phyloP scores from a whole-genome alignment of 1,139 yeast genomes.

The Yamadazyma kanchanaburiensis region DNA sequence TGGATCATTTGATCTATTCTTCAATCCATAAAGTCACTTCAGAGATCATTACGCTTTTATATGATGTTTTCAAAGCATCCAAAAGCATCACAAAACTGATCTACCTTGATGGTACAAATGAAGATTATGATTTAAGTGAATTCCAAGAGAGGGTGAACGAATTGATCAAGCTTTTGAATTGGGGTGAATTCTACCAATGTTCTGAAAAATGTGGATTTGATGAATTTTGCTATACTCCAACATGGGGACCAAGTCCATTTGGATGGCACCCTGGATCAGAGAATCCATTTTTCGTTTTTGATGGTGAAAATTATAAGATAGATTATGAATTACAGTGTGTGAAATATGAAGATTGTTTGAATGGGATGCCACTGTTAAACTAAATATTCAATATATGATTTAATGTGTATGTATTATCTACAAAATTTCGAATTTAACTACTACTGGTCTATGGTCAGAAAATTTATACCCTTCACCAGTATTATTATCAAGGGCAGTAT shows the following conservation, averaged over 20 bases:
- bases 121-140: slow-evolving; percentile 1
- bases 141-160: slow-evolving; percentile 2
- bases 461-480: slow-evolving; percentile 22
- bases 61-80: slow-evolving; percentile 29
- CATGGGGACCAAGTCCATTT: slow-evolving; percentile 58
- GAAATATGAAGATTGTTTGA: slow-evolving; percentile 4
- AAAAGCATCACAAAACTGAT: slow-evolving; percentile 17
- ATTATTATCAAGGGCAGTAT: slow-evolving; percentile 31
- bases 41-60: slow-evolving; percentile 27
- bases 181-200: slow-evolving; percentile 46
- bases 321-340: slow-evolving; percentile 9
- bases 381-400: no score
- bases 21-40: slow-evolving; percentile 36
- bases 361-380: slow-evolving; percentile 1
- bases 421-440: slow-evolving; percentile 22
- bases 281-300: slow-evolving; percentile 4
- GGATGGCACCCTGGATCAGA: slow-evolving; percentile 18
- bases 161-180: slow-evolving; percentile 15
- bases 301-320: slow-evolving; percentile 7
- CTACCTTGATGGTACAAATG: slow-evolving; percentile 11
- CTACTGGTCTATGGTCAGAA: slow-evolving; percentile 44
- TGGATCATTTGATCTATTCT: slow-evolving; percentile 46
- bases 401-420: no score
- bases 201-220: slow-evolving; percentile 33
- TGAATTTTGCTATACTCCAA: slow-evolving; percentile 51